Evolutionary conservation across 768 basidiomycete species (phyloP), one percentile per base, ranked within the genome.

Genomic region (Lentinula boryana): DNA sequence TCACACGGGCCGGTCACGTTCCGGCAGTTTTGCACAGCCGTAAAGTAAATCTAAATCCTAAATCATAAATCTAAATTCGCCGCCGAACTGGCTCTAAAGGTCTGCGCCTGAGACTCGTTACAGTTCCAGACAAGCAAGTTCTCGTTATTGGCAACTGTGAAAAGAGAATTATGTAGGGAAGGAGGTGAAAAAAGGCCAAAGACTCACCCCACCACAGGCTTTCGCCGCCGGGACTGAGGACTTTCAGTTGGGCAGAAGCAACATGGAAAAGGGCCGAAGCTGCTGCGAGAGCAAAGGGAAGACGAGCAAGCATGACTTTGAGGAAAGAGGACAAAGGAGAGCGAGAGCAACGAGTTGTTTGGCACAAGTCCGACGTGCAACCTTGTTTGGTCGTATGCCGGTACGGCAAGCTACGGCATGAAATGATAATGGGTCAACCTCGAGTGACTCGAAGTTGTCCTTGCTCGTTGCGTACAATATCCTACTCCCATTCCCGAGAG

Each of bases 111-210:
- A 13, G 75, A 65, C 33, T 75, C 67, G 3, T 76, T 48, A 72
- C 88, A 89, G 2, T 74, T 75, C 88, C 88, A 89, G 2, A 71
- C 65, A 46, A 89, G 66, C n/a, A 75, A 76, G 69, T 89, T 89
- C n/a, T 52, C 23, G 8, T 84, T 82, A 56, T 76, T 63, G 9
- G 82, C 78, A 60, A 89, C 88, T 89, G 65, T 4, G 51, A 33
- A 52, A n/a, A 60, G 32, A 7, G 18, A 4, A 49, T 15, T 35
- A 44, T 43, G 21, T 18, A 7, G 16, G 31, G 18, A 13, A 31
- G n/a, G 4, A 46, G 8, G 16, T 13, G n/a, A 44, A 36, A 46
- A 12, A 44, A 35, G 9, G 7, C 13, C 38, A n/a, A 21, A 16
- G 27, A 60, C 58, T 52, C 49, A 60, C 58, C 38, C 58, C 58